Evolutionary conservation across 2,329 filamentous ascomycete genomes (phyloP).

Genomic region (Scortechinia acanthostroma): DNA sequence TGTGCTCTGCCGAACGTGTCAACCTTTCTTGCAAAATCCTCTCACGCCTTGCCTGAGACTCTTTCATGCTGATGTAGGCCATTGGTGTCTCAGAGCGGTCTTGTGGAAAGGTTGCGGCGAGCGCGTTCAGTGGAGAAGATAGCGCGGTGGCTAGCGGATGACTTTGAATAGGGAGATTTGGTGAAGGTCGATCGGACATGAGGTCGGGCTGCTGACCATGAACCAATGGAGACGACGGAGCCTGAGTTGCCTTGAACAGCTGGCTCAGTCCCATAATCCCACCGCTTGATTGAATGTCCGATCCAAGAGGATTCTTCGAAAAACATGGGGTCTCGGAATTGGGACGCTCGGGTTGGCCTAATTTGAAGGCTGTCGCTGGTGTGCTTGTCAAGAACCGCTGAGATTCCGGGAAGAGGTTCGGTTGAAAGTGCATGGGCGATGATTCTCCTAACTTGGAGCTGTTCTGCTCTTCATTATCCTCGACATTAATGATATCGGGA

Average conservation of each 20-base stretch:
- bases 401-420: constrained; percentile 32
- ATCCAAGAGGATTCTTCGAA: neutral
- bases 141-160: constrained; percentile 17
- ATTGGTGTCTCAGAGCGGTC: constrained; percentile 28
- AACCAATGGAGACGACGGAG: constrained; percentile 31
- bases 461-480: neutral
- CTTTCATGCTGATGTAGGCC: constrained; percentile 32
- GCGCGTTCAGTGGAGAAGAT: constrained; percentile 24
- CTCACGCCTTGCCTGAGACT: constrained; percentile 31
- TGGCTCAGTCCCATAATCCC: constrained; percentile 34
- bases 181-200: constrained; percentile 35
- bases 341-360: constrained; percentile 14
- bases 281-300: constrained; percentile 12
- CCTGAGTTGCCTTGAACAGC: constrained; percentile 36
- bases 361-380: constrained; percentile 25
- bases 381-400: constrained; percentile 32
- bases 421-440: constrained; percentile 12
- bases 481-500: neutral
- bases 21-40: constrained; percentile 15
- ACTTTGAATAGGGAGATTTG: constrained; percentile 31
- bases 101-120: constrained; percentile 18
- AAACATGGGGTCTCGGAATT: neutral
- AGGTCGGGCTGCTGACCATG: constrained; percentile 22
- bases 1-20: constrained; percentile 20
- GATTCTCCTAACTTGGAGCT: neutral